Base-by-base conservation (phyloP, 2,329 filamentous ascomycete genomes). In the Xylaria sp. region DNA sequence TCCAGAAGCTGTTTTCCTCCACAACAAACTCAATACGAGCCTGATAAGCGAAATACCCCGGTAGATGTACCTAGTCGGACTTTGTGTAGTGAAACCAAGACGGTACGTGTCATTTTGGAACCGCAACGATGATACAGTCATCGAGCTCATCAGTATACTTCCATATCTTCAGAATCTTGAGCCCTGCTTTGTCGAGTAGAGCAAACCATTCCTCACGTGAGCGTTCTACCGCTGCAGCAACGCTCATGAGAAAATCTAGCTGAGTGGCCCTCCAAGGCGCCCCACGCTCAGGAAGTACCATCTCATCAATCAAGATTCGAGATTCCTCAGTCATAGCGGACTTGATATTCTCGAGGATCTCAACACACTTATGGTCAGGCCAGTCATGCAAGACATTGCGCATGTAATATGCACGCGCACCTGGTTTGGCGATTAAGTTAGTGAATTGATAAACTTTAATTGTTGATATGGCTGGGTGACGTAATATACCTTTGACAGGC, bases 371-470 rank as follows among this genome's bases (percentile, higher is more conserved):
- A 2, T 67, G 2, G 24, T 69, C 61, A 0, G 70, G 64, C 60
- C 60, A 74, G 21, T 73, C 55, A 17, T 73, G 69, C 0, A 74
- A 55, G 17, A 75, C 56, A 19, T 69, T 71, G 3, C 73, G 68
- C 5, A 75, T 8, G 39, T 75, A 75, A 17, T 74, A 74, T 6
- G 66, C 68, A 0, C 68, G 64, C 1, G 72, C 73, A 55, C 72
- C 69, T 75, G 2, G 14, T n/a, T 4, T 9, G 27, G 17, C 19
- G n/a, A 4, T 32, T 4, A 7, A 9, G 19, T 51, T 51, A 60
- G 57, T 24, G 7, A 17, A 2, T 42, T 47, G 1, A 47, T 8
- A 27, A 27, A 27, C 2, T 27, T 27, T 4, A 4, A 4, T 27
- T 27, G 24, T 27, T 27, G 4, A 27, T 27, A 27, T 27, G 24